Base-by-base conservation (phyloP, 176 grass and related monocot species). In the Paspalum notatum region DNA sequence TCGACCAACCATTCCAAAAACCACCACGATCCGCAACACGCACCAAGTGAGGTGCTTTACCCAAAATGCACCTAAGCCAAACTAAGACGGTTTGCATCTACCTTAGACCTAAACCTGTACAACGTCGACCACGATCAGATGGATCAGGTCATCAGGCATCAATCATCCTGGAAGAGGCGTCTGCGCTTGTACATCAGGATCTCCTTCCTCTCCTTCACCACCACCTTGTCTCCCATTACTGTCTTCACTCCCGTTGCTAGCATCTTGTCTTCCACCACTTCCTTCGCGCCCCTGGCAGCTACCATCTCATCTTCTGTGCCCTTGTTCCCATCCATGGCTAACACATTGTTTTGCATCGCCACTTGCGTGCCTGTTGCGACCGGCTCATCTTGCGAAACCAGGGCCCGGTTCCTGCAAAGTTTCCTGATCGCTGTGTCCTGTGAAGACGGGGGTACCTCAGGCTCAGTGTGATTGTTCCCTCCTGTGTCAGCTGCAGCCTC, bases 341-440 rank as follows among this genome's bases (percentile, higher is more conserved):
- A 6, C n/a, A 1, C 24, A 55, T 26, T 25, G 15, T 47, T 15
- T 45, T 44, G 55, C 41, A 61, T 18, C 4, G 32, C 41, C 41
- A 50, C 64, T 8, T 67, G 20, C 8, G 5, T 0, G 8, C 49
- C 32, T 3, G 8, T 18, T 27, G 37, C 39, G 1, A 57, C 5
- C 21, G 22, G 55, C 44, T 89, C 71, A 24, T 92, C 87, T 43
- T 88, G 87, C 39, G 80, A 76, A 63, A 94, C 65, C 17, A 92
- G 22, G 12, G 89, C 94, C 9, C 77, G 61, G 66, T 97, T 94
- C 85, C 91, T 81, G 51, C 72, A 82, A 1, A 83, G 55, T 50
- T 97, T 94, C 79, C 69, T 88, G 21, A 97, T 90, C 38, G 83
- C 66, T 7, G 89, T 94, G 25, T 26, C 67, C 44, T 66, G 62